Conservation (phyloP, 1,284 basidiomycete genomes). For the Stygiomarasmius scandens region DNA sequence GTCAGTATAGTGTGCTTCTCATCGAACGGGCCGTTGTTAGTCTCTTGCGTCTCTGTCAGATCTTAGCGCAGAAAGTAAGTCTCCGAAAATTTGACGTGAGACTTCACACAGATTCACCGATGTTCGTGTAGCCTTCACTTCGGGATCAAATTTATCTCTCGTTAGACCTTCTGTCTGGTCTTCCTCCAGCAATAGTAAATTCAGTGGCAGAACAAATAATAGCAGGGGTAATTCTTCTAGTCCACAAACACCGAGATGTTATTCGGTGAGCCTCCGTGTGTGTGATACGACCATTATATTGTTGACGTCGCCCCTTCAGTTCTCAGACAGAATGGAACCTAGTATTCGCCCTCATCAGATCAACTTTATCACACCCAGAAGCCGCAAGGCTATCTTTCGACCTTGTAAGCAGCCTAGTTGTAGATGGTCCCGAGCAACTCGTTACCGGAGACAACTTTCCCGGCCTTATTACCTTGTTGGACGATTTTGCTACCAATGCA, state of each 20-base stretch:
- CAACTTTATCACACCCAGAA: constrained; percentile 86
- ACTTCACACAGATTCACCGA: constrained; percentile 15
- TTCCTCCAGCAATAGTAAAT: constrained; percentile 79
- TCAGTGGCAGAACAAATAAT: constrained; percentile 91
- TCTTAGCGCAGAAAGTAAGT: constrained; percentile 77
- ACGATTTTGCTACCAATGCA: constrained; percentile 85
- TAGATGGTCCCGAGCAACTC: constrained; percentile 58
- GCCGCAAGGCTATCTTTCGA: constrained; percentile 86
- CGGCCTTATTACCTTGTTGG: constrained; percentile 80
- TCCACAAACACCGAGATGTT: constrained; percentile 75
- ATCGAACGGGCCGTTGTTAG: constrained; percentile 97
- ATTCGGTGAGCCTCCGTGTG: constrained; percentile 58
- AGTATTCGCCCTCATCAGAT: constrained; percentile 87
- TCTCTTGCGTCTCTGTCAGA: constrained; percentile 77
- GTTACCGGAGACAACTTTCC: constrained; percentile 81
- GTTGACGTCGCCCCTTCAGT: constrained; percentile 33
- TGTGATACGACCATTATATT: background rate
- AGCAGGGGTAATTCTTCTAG: constrained; percentile 78
- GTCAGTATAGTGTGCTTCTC: constrained; percentile 85
- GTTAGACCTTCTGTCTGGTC: constrained; percentile 83
- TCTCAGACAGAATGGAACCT: constrained; percentile 97
- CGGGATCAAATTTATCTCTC: constrained; percentile 94
- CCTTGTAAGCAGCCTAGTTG: constrained; percentile 65
- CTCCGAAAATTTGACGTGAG: constrained; percentile 17
- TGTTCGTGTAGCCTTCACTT: constrained; percentile 56